Percentiles rank a stretch among this genome's conserved stretches.
Evolutionary conservation across 768 basidiomycete genomes (phyloP).

Genomic region (Clathrus columnatus): DNA sequence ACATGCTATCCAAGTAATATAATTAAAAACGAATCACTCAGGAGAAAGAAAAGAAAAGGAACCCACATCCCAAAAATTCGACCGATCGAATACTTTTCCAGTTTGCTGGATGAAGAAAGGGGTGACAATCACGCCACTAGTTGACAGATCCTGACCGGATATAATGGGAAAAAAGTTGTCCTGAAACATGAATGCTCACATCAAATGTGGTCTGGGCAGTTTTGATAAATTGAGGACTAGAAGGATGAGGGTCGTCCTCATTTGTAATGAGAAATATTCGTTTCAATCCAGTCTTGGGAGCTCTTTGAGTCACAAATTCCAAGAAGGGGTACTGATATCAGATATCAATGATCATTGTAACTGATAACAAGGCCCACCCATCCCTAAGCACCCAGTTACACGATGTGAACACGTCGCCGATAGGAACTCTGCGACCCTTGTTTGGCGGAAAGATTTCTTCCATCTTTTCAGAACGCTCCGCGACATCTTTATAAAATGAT

Average conservation of each 20-base stretch:
- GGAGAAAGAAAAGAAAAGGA: neutral
- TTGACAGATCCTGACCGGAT: slow-evolving; percentile 59
- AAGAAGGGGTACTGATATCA: neutral
- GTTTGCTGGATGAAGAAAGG: slow-evolving; percentile 81
- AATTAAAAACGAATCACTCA: neutral
- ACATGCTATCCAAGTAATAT: slow-evolving; percentile 39
- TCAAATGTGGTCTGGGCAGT: slow-evolving; percentile 32
- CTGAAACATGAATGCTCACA: slow-evolving; percentile 17
- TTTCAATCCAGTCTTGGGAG: slow-evolving; percentile 84
- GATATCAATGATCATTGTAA: neutral
- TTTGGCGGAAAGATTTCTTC: slow-evolving; percentile 57
- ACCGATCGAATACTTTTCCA: slow-evolving; percentile 58
- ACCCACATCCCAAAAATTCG: slow-evolving; percentile 73
- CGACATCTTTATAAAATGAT: slow-evolving; percentile 40
- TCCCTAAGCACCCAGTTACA: slow-evolving; percentile 87
- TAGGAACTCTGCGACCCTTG: slow-evolving; percentile 49
- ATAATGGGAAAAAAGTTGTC: neutral
- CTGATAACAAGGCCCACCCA: slow-evolving; percentile 42
- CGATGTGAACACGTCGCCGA: slow-evolving; percentile 85
- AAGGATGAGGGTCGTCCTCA: slow-evolving; percentile 66
- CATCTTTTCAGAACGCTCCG: slow-evolving; percentile 52
- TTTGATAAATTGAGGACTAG: slow-evolving; percentile 10
- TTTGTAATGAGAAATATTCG: slow-evolving; percentile 91
- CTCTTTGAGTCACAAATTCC: no score
- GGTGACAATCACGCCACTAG: slow-evolving; percentile 70